A percentile compares a stretch with the other conserved stretches of the same genome.
Evolutionary conservation across 257 asterid species (phyloP).

Genomic region (Solanum tarapatanum): DNA sequence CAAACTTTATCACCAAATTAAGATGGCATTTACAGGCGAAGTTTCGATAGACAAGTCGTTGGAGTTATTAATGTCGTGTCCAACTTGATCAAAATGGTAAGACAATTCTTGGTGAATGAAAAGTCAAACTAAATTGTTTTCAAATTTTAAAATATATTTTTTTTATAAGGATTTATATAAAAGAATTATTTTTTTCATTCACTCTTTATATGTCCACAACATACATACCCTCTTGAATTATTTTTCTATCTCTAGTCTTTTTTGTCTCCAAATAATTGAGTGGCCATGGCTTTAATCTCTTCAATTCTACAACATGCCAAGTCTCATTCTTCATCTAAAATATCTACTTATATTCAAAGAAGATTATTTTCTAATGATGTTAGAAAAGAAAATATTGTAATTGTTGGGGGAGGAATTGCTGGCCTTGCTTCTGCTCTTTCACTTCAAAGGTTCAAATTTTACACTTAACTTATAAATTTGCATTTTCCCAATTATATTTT

Average conservation of each 20-base stretch:
- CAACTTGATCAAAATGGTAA: neutral
- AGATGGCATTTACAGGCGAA: neutral
- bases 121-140: neutral
- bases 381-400: constrained; percentile 48
- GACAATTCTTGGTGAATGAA: neutral
- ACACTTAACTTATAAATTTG: neutral
- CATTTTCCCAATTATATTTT: neutral
- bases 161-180: too few relatives aligned
- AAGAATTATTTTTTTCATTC: too few relatives aligned
- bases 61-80: neutral
- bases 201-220: neutral
- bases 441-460: constrained; percentile 35
- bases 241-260: neutral
- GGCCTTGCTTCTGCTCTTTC: constrained; percentile 87
- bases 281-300: constrained; percentile 11
- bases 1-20: too few relatives aligned
- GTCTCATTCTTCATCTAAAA: neutral
- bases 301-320: neutral
- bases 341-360: neutral
- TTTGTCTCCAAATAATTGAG: neutral
- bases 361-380: neutral
- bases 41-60: neutral
- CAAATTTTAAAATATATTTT: neutral
- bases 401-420: constrained; percentile 87
- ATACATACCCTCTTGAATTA: neutral